Evolutionary conservation across 129 eudicot genomes (phyloP), one percentile per base, ranked within the genome.

Genomic region (Mikania micrantha): DNA sequence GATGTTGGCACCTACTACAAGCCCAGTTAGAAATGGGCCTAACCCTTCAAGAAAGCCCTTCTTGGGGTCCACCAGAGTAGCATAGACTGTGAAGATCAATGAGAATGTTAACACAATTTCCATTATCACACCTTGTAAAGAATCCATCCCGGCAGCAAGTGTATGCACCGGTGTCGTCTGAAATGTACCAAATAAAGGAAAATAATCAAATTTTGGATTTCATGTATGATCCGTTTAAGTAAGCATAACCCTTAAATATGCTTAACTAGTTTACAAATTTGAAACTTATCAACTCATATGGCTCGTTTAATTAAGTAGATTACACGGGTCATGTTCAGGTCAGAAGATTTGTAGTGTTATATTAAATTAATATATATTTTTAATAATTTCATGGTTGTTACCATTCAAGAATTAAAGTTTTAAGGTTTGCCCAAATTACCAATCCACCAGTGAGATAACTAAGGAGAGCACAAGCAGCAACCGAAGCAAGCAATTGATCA

Each of bases 51-150:
- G 69, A 6, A 20, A 64, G 4, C 95, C 98, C 57, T 83, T 88
- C 68, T 88, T 85, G 31, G 97, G 95, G 84, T 91, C 97, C 68
- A 85, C 95, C 3, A 87, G 63, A 20, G 97, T 91, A 15, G 97
- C 85, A 58, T 87, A 91, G 15, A 91, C 89, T 6, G 91, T 87
- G 79, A 87, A 91, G 42, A 91, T 47, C 53, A 87, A 61, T 0
- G 97, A 77, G 64, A 87, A 87, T 35, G 97, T 91, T 80, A 91
- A 77, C 71, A 91, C 81, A 66, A 87, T 76, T 76, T 86, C 97
- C 97, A 91, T 91, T 5, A 91, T 69, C 12, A 84, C 74, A 36
- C 97, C 95, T 91, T 91, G 92, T 20, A 85, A 45, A 16, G 45
- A 75, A 77, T 78, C 87, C 84, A 83, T 76, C 19, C 90, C 93